Conservation (phyloP, 148 eudicot species). For the Heliamphora exappendiculata region DNA sequence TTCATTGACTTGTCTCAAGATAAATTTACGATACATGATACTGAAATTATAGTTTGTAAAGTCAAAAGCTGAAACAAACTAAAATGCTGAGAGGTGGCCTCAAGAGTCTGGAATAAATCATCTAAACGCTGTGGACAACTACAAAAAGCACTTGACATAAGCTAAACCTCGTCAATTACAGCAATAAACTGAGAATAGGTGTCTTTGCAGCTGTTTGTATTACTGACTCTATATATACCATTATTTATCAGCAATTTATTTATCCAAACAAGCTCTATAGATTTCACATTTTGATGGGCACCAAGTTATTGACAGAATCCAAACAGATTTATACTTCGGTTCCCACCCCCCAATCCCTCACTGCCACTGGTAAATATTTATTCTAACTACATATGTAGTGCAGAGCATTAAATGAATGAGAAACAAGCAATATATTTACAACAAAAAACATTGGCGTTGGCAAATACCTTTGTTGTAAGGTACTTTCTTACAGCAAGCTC, state of each 20-base stretch:
- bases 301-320: too few species aligned
- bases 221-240: not conserved
- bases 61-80: not conserved
- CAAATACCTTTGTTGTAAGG: conserved; percentile 74
- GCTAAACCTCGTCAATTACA: not conserved
- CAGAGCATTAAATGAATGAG: not conserved
- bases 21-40: too few species aligned
- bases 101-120: not conserved
- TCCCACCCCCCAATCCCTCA: too few species aligned
- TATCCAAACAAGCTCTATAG: not conserved
- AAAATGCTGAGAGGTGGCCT: not conserved
- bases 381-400: not conserved
- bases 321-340: not conserved
- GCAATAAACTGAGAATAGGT: not conserved
- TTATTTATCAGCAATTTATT: not conserved
- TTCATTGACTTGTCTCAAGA: not conserved
- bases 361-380: not conserved
- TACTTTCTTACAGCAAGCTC: conserved; percentile 80
- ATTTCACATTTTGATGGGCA: too few species aligned
- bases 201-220: not conserved
- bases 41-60: not conserved
- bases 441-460: not conserved
- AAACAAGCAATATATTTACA: not conserved
- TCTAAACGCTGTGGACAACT: not conserved
- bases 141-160: not conserved